A percentile compares a stretch with the other conserved stretches of the same genome.
These are phyloP conservation scores for Handroanthus guayacan DNA, from an alignment of 257 asterid genomes.

Conservation along the genomic window DNA sequence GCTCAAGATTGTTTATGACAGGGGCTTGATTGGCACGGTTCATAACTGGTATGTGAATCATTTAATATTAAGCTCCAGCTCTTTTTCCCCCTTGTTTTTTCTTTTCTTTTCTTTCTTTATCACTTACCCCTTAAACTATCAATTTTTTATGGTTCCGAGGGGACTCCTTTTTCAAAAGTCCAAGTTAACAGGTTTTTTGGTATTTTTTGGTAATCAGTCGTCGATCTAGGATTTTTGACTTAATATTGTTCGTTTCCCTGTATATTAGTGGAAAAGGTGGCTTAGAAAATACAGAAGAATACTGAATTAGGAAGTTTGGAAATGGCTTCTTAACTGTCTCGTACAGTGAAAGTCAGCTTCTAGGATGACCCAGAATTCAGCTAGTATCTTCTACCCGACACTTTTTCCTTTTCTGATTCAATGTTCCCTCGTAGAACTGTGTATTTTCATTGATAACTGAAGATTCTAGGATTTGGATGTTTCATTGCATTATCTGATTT, in stretches of 20 bases:
- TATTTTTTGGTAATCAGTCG: background rate
- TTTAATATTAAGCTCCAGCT: background rate
- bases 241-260: background rate
- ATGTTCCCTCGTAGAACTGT: background rate
- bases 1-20: conserved; percentile 74
- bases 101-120: background rate
- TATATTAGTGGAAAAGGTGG: background rate
- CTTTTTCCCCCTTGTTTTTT: background rate
- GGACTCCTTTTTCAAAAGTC: background rate
- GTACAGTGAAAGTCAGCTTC: background rate
- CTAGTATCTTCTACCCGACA: background rate
- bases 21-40: conserved; percentile 82
- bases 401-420: background rate
- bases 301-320: background rate
- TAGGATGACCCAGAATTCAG: background rate
- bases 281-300: background rate
- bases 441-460: background rate
- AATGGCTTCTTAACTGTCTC: background rate
- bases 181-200: background rate
- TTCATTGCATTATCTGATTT: conserved; percentile 9
- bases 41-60: conserved; percentile 68
- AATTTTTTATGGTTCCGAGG: background rate
- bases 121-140: background rate
- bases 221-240: background rate
- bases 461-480: background rate